Percentiles rank a stretch among this genome's conserved stretches.
These are phyloP conservation scores for Cyberlindnera mississippiensis DNA, from an alignment of 805 yeast genomes.

Conservation along the genomic window DNA sequence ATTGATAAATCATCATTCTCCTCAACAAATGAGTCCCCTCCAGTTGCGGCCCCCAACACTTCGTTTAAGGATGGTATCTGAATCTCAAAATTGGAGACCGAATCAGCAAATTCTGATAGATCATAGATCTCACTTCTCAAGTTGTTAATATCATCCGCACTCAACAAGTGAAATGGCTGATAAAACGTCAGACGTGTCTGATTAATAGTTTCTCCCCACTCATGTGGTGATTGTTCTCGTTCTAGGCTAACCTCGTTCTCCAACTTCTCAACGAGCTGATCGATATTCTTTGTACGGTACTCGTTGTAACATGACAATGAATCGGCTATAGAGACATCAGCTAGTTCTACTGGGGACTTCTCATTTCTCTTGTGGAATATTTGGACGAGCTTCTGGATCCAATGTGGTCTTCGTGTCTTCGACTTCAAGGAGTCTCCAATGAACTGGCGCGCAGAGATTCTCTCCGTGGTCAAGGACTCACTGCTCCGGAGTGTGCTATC, in stretches of 20 bases:
- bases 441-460: not conserved
- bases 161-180: constrained; percentile 11
- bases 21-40: not conserved
- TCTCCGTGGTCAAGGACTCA: not conserved
- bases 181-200: too few species aligned
- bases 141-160: constrained; percentile 1
- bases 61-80: not conserved
- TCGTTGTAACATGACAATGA: constrained; percentile 6
- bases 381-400: constrained; percentile 11
- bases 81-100: not conserved
- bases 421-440: not conserved
- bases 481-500: constrained; percentile 6
- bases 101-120: not conserved
- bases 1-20: not conserved
- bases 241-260: not conserved
- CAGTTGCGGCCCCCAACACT: not conserved
- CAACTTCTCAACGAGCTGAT: constrained; percentile 2
- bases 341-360: not conserved
- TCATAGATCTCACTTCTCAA: not conserved
- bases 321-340: not conserved
- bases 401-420: constrained; percentile 1
- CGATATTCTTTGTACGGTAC: constrained; percentile 7
- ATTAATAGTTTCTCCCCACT: not conserved
- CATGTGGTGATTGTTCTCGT: too few species aligned
- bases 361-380: constrained; percentile 2